Conservation (phyloP, 257 asterid genomes). For the Ilex asprella region DNA sequence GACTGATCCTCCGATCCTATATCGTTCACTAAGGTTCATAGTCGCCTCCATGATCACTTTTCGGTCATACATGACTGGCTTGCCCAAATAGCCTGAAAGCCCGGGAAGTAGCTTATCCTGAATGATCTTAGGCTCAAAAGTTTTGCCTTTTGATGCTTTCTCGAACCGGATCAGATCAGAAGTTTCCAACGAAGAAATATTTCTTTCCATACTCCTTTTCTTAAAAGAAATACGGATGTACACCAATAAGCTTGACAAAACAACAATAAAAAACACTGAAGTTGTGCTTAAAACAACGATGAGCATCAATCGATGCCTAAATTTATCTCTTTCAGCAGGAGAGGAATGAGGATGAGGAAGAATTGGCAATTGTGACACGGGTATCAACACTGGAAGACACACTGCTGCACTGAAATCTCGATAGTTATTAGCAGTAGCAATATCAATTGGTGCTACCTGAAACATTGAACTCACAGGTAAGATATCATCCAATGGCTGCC, state of each 20-base stretch:
- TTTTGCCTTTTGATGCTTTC: constrained; percentile 22
- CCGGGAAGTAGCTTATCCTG: constrained; percentile 74
- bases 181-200: constrained; percentile 26
- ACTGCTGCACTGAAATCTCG: constrained; percentile 52
- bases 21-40: constrained; percentile 36
- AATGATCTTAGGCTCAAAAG: constrained; percentile 19
- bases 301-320: constrained; percentile 24
- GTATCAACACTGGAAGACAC: constrained; percentile 55
- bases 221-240: constrained; percentile 19
- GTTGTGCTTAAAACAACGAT: constrained; percentile 21
- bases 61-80: constrained; percentile 44
- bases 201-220: constrained; percentile 31
- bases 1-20: constrained; percentile 53
- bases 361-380: constrained; percentile 30
- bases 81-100: constrained; percentile 65
- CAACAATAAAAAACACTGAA: constrained; percentile 24
- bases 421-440: constrained; percentile 40
- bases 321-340: constrained; percentile 17
- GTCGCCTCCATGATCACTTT: constrained; percentile 61
- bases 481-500: constrained; percentile 61
- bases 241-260: constrained; percentile 21
- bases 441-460: constrained; percentile 33
- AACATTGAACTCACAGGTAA: constrained; percentile 49
- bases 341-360: constrained; percentile 31
- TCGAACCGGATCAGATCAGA: constrained; percentile 19